Percentiles rank a stretch among this genome's conserved stretches.
Conservation (phyloP, 2,329 filamentous ascomycete species). For the Chalaropsis thielavioides region DNA sequence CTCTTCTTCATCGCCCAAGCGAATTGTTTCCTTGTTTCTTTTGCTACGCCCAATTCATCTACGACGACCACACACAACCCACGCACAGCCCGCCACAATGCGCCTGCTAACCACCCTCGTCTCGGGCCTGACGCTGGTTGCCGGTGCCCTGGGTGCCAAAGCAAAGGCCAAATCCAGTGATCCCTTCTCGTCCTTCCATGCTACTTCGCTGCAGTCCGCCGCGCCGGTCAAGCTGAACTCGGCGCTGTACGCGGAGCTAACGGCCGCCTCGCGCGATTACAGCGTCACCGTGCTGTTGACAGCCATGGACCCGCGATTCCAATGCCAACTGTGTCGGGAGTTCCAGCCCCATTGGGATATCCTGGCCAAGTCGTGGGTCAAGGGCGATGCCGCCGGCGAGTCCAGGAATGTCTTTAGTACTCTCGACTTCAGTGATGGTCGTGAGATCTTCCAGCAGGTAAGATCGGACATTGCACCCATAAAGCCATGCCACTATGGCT, state of each 20-base stretch:
- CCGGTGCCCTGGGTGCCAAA: constrained; percentile 48
- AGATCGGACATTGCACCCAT: constrained; percentile 20
- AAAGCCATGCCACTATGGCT: not conserved
- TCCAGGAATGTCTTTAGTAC: constrained; percentile 66
- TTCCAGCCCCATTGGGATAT: constrained; percentile 94
- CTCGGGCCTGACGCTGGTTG: constrained; percentile 46
- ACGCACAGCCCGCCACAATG: constrained; percentile 33
- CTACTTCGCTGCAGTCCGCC: constrained; percentile 47
- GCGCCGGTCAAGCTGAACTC: constrained; percentile 68
- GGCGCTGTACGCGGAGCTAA: constrained; percentile 58
- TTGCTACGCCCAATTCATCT: not conserved
- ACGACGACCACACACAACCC: not conserved
- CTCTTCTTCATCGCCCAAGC: not conserved
- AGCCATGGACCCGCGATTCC: constrained; percentile 67
- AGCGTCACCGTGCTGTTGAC: constrained; percentile 71
- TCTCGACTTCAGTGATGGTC: constrained; percentile 76
- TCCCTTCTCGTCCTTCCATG: constrained; percentile 56
- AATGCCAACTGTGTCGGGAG: constrained; percentile 72
- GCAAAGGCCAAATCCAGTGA: constrained; percentile 40
- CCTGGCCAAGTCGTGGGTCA: constrained; percentile 71
- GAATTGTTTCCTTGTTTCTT: not conserved
- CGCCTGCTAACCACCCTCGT: constrained; percentile 50
- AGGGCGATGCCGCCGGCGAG: constrained; percentile 62
- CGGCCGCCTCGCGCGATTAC: constrained; percentile 67
- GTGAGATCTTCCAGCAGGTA: constrained; percentile 76